Percentiles rank a stretch among this genome's conserved stretches.
These are phyloP conservation scores for Exophiala viscosa DNA, from an alignment of 2,329 filamentous ascomycete genomes.

Conservation along the genomic window DNA sequence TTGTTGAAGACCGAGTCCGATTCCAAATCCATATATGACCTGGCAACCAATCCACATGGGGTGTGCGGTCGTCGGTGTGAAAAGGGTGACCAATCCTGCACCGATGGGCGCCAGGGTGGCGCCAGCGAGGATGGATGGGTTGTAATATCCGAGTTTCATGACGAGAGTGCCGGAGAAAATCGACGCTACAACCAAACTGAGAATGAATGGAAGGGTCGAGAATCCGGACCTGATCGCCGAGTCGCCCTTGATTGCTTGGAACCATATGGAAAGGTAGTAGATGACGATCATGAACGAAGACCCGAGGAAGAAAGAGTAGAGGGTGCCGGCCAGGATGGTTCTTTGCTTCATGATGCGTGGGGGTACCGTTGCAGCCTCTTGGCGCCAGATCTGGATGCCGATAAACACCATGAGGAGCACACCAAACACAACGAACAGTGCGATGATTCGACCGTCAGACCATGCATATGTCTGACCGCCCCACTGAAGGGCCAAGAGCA, in stretches of 20 bases:
- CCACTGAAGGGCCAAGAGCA: conserved; percentile 46
- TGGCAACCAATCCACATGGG: conserved; percentile 31
- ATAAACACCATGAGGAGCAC: conserved; percentile 39
- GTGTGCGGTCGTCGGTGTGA: conserved; percentile 21
- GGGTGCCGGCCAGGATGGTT: conserved; percentile 48
- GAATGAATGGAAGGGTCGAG: conserved; percentile 18
- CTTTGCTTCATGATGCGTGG: conserved; percentile 49
- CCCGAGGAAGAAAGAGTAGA: conserved; percentile 35
- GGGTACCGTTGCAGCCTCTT: conserved; percentile 56
- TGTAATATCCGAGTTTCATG: conserved; percentile 30
- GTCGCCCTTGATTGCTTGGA: conserved; percentile 39
- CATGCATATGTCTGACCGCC: conserved; percentile 31
- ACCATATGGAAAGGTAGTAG: conserved; percentile 40
- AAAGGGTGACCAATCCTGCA: conserved; percentile 29
- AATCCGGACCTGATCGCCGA: conserved; percentile 32
- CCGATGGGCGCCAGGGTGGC: conserved; percentile 27
- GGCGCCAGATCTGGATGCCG: conserved; percentile 51
- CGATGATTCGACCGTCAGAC: conserved; percentile 33
- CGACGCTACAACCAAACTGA: conserved; percentile 14
- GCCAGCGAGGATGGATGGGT: conserved; percentile 29
- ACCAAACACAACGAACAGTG: conserved; percentile 34
- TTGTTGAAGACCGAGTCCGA: conserved; percentile 29
- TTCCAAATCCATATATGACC: conserved; percentile 27
- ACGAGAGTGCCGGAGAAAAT: conserved; percentile 24
- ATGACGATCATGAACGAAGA: conserved; percentile 12